These are phyloP conservation scores for grape (Vitis vinifera) DNA, from an alignment of 164 flowering plant species.

Conservation along the genomic window DNA sequence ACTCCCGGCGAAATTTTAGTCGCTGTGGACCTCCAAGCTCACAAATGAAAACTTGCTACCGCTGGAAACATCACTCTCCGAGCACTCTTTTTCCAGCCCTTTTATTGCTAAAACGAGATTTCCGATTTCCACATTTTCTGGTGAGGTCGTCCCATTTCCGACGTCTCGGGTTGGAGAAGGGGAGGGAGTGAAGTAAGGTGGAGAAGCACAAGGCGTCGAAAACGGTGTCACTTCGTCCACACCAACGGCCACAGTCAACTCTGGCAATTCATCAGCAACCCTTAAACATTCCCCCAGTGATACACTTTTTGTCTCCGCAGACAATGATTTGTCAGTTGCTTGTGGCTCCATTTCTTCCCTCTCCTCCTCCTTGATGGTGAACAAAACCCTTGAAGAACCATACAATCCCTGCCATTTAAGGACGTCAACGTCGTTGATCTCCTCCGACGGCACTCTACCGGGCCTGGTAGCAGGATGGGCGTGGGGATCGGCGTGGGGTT, in stretches of 20 bases:
- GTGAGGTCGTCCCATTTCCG: no score
- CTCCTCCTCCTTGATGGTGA: slow-evolving; percentile 56
- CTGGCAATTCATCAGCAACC: background rate
- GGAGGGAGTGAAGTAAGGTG: slow-evolving; percentile 46
- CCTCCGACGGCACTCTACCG: slow-evolving; percentile 6
- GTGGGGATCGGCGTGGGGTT: slow-evolving; percentile 18
- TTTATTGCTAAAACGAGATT: no score
- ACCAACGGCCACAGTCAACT: slow-evolving; percentile 4
- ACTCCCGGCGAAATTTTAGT: no score
- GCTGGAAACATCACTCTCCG: no score
- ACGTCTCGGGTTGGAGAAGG: slow-evolving; percentile 43
- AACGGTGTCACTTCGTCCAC: slow-evolving; percentile 34
- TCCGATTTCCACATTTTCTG: no score
- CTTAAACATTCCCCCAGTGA: background rate
- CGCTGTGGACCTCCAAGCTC: no score
- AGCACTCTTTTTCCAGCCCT: no score
- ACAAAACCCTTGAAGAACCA: slow-evolving; percentile 44
- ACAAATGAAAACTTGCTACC: no score
- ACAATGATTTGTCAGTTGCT: no score
- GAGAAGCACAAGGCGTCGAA: slow-evolving; percentile 62
- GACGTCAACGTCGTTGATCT: slow-evolving; percentile 13
- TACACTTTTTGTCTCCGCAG: no score
- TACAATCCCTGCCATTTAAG: slow-evolving; percentile 25
- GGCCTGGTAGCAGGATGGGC: background rate
- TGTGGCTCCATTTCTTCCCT: slow-evolving; percentile 29